Conservation (phyloP, 805 yeast species). For the Huiozyma sinensis region DNA sequence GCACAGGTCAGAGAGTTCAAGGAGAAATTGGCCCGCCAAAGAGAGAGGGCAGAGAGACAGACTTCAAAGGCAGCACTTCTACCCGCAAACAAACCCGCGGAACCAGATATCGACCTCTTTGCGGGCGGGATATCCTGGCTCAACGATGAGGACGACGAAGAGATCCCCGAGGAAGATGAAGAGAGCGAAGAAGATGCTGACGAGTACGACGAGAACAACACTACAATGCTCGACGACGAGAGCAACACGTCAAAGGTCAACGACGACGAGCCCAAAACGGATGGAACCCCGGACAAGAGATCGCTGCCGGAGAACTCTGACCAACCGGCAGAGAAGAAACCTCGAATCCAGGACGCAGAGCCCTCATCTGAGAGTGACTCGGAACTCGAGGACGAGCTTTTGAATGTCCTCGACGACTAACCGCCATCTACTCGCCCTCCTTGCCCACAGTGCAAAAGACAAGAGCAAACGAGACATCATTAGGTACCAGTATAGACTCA, state of each 20-base stretch:
- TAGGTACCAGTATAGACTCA: too few species aligned
- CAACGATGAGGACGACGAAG: constrained; percentile 22
- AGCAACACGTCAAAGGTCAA: constrained; percentile 3
- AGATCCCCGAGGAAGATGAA: constrained; percentile 18
- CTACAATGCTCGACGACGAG: constrained; percentile 3
- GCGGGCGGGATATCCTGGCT: constrained; percentile 27
- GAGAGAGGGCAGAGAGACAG: constrained; percentile 31
- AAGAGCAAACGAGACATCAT: too few species aligned
- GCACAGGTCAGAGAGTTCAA: constrained; percentile 29
- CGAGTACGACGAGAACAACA: constrained; percentile 9
- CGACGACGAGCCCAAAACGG: neutral
- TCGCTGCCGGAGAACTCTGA: neutral
- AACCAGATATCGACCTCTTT: constrained; percentile 12
- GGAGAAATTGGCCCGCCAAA: constrained; percentile 23
- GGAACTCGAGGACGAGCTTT: constrained; percentile 23
- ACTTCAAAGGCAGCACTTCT: constrained; percentile 17
- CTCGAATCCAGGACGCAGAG: constrained; percentile 1
- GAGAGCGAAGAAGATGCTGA: constrained; percentile 23
- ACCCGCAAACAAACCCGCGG: constrained; percentile 5
- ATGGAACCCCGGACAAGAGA: neutral
- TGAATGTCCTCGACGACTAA: constrained; percentile 19
- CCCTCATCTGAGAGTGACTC: constrained; percentile 18
- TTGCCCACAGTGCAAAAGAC: too few species aligned
- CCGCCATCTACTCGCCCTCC: too few species aligned
- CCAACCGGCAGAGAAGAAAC: neutral